A percentile compares a stretch with the other conserved stretches of the same genome.
Conservation (phyloP, 2,329 filamentous ascomycete genomes). For the Curvularia sp. region DNA sequence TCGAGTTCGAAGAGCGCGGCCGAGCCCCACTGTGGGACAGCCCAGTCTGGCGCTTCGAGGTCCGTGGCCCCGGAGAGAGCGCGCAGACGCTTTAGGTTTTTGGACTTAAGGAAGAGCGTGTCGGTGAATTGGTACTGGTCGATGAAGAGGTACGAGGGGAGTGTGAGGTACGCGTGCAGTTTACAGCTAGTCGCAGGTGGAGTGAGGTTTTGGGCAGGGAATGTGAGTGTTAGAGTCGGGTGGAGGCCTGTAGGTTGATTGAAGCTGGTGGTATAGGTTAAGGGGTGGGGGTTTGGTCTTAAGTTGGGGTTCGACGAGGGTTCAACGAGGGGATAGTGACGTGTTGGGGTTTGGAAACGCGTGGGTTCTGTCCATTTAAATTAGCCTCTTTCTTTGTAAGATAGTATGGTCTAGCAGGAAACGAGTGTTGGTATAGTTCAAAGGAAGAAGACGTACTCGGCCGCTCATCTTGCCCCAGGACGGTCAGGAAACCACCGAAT, state of each 20-base stretch:
- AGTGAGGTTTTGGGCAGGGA: conserved; percentile 62
- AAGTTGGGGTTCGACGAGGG: conserved; percentile 11
- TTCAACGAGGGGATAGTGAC: conserved; percentile 68
- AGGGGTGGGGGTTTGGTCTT: conserved; percentile 52
- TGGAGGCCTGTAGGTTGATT: conserved; percentile 80
- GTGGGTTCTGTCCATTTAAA: conserved; percentile 64
- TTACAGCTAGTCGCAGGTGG: conserved; percentile 63
- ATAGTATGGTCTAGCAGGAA: not conserved
- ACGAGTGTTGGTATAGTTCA: not conserved
- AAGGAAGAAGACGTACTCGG: conserved; percentile 58
- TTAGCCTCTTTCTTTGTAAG: not conserved
- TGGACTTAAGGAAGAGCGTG: conserved; percentile 77
- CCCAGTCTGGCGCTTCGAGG: conserved; percentile 88
- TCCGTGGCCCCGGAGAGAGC: conserved; percentile 80
- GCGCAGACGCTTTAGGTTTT: conserved; percentile 74
- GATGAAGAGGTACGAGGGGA: conserved; percentile 81
- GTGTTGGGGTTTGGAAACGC: conserved; percentile 84
- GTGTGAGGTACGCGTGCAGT: conserved; percentile 80
- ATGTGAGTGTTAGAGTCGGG: conserved; percentile 77
- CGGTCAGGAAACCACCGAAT: conserved; percentile 78
- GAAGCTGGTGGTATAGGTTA: conserved; percentile 72
- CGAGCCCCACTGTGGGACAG: conserved; percentile 78
- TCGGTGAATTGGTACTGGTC: conserved; percentile 87
- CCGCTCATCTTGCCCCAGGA: conserved; percentile 76
- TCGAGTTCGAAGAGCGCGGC: conserved; percentile 77